A percentile compares a stretch with the other conserved stretches of the same genome.
Conservation (phyloP, 2,329 filamentous ascomycete species). For the Cladosporium sp. region DNA sequence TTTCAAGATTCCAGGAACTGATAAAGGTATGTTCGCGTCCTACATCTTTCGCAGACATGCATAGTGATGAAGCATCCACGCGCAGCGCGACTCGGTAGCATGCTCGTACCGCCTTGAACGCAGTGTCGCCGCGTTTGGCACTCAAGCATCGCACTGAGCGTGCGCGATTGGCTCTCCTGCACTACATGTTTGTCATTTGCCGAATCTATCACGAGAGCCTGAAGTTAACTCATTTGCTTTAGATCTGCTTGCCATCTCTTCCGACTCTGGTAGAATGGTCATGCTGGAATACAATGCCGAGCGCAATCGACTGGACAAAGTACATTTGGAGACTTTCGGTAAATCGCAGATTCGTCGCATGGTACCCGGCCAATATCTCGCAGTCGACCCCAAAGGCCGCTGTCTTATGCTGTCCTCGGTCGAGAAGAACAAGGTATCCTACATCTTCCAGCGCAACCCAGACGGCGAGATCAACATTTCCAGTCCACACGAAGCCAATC, state of each 20-base stretch:
- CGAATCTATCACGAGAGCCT: slow-evolving; percentile 25
- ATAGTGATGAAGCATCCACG: slow-evolving; percentile 40
- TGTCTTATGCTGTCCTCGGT: slow-evolving; percentile 90
- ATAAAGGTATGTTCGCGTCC: slow-evolving; percentile 64
- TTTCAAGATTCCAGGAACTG: slow-evolving; percentile 89
- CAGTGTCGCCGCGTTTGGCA: neutral
- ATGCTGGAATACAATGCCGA: slow-evolving; percentile 87
- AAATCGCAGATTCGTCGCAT: slow-evolving; percentile 94
- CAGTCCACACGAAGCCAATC: slow-evolving; percentile 93
- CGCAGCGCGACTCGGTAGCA: neutral
- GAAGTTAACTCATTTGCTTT: slow-evolving; percentile 9
- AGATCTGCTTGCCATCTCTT: slow-evolving; percentile 96
- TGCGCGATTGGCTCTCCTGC: too few species aligned
- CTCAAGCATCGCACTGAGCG: slow-evolving; percentile 39
- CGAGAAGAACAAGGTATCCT: slow-evolving; percentile 99
- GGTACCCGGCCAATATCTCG: slow-evolving; percentile 92
- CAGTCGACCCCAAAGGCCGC: slow-evolving; percentile 90
- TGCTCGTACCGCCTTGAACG: neutral
- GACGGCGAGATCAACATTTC: slow-evolving; percentile 96
- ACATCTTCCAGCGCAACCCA: slow-evolving; percentile 92
- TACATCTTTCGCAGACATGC: slow-evolving; percentile 29
- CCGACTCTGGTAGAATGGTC: slow-evolving; percentile 91
- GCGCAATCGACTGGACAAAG: slow-evolving; percentile 79
- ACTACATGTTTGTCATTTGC: slow-evolving; percentile 14
- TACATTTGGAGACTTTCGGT: slow-evolving; percentile 96